Evolutionary conservation across 352 stramenopile species (phyloP), one percentile per base, ranked within the genome.

Genomic region (Peronosclerospora sorghi): DNA sequence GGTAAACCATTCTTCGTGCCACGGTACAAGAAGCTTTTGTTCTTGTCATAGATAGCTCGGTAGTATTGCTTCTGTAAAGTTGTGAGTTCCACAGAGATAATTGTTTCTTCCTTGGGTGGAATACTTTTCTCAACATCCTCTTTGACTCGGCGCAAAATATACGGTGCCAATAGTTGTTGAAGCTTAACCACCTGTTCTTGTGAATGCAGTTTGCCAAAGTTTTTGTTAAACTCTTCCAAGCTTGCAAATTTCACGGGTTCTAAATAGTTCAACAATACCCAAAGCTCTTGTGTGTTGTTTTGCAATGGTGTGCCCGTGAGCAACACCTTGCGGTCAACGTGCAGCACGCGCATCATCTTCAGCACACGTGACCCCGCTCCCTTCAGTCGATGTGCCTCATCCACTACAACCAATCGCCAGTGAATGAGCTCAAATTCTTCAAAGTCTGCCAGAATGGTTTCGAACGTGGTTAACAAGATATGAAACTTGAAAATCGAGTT

Each of bases 11-110:
- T 91, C 55, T 93, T 87, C 10, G 76, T 86, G 0, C 80, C 82
- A 20, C 80, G 68, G 34, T 93, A 96, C 50, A 99, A 54, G 46
- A 99, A 98, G 15, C 86, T 92, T 27, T 97, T 93, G 65, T 99
- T 99, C 60, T 98, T 98, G 68, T 99, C 96, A 64, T 98, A 99
- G 17, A 99, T 95, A 2, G 96, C 96, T 20, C 95, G 74, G 59
- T 99, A 99, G 61, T 98, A 99, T 62, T 98, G 92, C 68, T 99
- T 99, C 65, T 99, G 96, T 21, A 98, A 37, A 17, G 93, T 89
- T 6, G 96, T 99, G 24, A 99, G 71, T 57, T 98, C 95, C 48
- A 99, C 88, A 12, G 94, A 83, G 23, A 97, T 91, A 37, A 97
- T 96, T 5, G 87, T 97, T 54, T 97, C 90, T 58, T 98, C 93